Conservation (phyloP, 768 basidiomycete species). For the Dendrothele bispora region DNA sequence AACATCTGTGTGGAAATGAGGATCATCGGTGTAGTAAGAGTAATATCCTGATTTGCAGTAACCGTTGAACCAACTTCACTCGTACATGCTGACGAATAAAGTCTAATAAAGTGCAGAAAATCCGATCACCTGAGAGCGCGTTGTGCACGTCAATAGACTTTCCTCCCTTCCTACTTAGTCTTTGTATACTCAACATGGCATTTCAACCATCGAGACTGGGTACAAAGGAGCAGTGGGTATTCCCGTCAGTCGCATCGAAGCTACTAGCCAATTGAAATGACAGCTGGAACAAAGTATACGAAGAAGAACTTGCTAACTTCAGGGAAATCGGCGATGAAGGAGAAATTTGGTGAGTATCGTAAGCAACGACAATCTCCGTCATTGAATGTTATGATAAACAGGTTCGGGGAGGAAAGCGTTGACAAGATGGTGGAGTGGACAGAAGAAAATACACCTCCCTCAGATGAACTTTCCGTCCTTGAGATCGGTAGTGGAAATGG, state of each 20-base stretch:
- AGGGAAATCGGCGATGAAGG: conserved; percentile 81
- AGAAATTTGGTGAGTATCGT: conserved; percentile 67
- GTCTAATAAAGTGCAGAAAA: no score
- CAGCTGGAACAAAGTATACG: conserved; percentile 82
- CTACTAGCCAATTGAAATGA: neutral
- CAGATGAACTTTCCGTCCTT: conserved; percentile 50
- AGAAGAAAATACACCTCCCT: conserved; percentile 49
- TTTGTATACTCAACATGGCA: neutral
- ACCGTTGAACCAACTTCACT: no score
- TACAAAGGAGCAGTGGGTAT: conserved; percentile 71
- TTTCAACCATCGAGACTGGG: conserved; percentile 75
- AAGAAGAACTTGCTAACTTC: conserved; percentile 69
- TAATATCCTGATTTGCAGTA: no score
- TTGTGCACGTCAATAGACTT: no score
- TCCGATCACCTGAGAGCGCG: no score
- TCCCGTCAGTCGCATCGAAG: neutral
- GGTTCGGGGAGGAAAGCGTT: conserved; percentile 79
- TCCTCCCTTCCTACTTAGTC: no score
- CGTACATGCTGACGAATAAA: no score
- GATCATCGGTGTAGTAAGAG: no score
- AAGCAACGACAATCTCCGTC: neutral
- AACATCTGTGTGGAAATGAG: no score
- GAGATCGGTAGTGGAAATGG: conserved; percentile 86
- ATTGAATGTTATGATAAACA: conserved; percentile 23
- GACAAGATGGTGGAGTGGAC: conserved; percentile 83